Evolutionary conservation across 495 filamentous ascomycete species (phyloP), one percentile per base, ranked within the genome.

Genomic region (Hyaloscypha hepaticicola): DNA sequence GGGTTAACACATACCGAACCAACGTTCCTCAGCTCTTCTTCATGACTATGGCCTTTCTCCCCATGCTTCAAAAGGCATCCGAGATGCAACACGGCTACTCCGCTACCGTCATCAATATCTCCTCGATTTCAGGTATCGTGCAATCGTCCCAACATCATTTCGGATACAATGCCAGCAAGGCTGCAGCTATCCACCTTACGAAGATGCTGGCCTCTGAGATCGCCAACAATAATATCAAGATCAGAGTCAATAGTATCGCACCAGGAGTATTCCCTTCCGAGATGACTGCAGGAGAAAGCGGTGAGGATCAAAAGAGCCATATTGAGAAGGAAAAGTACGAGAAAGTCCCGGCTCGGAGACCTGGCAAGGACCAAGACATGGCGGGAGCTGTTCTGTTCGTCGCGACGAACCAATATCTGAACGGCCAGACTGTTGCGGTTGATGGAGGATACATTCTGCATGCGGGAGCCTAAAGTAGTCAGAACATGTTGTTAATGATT

Each of bases 291-390:
- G 78, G 78, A 0, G 69, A 70, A 3, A 82, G 80, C 41, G 79
- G 75, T 70, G 75, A 21, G 19, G 73, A 77, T 51, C 78, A 83
- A 60, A 83, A 84, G 73, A 76, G 73, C 28, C 70, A 73, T 53
- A 66, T 82, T 25, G 60, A 45, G 38, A 45, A 61, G 57, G 76
- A 72, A 64, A 58, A 72, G 57, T 67, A 73, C 52, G 71, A 69
- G 5, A 80, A 81, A 58, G 78, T 80, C 3, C 60, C 68, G 21
- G 77, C 78, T 34, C 72, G 72, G 14, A 66, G 81, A 21, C 66
- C 77, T 12, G 83, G 81, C 1, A 75, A 76, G 12, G 83, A 85
- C 60, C 70, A 74, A 29, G 83, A 85, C 63, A 85, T 85, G 77
- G 82, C 80, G 2, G 80, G 80, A 5, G 77, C 77, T 14, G 77